A percentile compares a stretch with the other conserved stretches of the same genome.
Evolutionary conservation across 306 rosid genomes (phyloP).

Genomic region (Sicyos edulis): DNA sequence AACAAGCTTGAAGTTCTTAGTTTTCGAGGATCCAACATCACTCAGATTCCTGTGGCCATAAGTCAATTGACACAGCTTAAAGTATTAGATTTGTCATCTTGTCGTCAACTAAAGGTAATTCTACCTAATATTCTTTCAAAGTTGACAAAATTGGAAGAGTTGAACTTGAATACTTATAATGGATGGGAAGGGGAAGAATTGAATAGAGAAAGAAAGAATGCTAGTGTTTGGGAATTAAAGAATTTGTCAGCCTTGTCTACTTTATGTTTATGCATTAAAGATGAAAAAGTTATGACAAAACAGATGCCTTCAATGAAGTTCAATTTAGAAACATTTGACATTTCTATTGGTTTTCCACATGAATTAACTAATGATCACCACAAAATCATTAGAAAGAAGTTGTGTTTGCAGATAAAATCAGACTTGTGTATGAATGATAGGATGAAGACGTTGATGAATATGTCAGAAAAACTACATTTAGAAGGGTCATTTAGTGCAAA

Average conservation of each 20-base stretch:
- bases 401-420: background rate
- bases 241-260: background rate
- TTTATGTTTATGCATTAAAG: background rate
- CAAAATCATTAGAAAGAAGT: no score
- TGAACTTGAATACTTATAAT: background rate
- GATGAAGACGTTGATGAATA: background rate
- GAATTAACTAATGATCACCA: no score
- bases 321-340: background rate
- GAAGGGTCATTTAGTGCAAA: background rate
- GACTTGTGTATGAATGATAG: background rate
- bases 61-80: no score
- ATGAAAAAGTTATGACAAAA: background rate
- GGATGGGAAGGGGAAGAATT: constrained; percentile 16
- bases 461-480: constrained; percentile 9
- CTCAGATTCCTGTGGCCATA: no score
- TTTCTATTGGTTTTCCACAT: background rate
- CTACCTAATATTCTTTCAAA: constrained; percentile 6
- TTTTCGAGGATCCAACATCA: no score
- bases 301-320: background rate
- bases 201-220: constrained; percentile 3
- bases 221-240: constrained; percentile 16
- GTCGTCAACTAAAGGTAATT: constrained; percentile 9
- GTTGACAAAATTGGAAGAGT: constrained; percentile 18
- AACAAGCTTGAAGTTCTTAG: no score
- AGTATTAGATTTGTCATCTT: no score